Evolutionary conservation across 805 yeast species (phyloP).

Genomic region (Saitoella complicata): DNA sequence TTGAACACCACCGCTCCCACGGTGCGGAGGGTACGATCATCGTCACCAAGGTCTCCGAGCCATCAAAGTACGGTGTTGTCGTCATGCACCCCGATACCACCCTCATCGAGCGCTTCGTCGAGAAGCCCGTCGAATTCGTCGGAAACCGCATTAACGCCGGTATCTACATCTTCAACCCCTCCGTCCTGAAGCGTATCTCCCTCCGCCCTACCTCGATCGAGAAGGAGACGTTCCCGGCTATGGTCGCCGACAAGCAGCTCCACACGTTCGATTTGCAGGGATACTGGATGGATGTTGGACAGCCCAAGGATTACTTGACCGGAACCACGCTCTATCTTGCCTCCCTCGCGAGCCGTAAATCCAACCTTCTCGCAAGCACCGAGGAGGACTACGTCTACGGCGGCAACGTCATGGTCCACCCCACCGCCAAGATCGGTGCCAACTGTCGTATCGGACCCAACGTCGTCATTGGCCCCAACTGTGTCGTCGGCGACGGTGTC

Average conservation of each 20-base stretch:
- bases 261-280: conserved; percentile 97
- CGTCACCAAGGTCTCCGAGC: conserved; percentile 99
- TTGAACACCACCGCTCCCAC: conserved; percentile 82
- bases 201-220: conserved; percentile 98
- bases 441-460: conserved; percentile 95
- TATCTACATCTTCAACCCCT: conserved; percentile 93
- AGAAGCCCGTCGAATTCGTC: conserved; percentile 97
- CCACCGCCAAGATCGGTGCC: conserved; percentile 84
- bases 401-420: conserved; percentile 87
- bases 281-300: conserved; percentile 99
- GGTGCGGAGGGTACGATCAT: conserved; percentile 98
- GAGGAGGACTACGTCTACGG: conserved; percentile 62
- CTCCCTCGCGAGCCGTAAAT: conserved; percentile 66
- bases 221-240: conserved; percentile 96
- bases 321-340: conserved; percentile 88
- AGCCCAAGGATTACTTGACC: conserved; percentile 96
- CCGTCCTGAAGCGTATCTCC: conserved; percentile 89
- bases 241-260: conserved; percentile 75
- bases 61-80: conserved; percentile 98
- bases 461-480: conserved; percentile 95
- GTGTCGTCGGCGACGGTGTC: conserved; percentile 92
- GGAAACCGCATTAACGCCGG: conserved; percentile 99
- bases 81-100: conserved; percentile 92
- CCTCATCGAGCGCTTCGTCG: conserved; percentile 95
- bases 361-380: conserved; percentile 46